Evolutionary conservation across 1,284 basidiomycete species (phyloP).

Genomic region (Filobasidium uniguttulatum): DNA sequence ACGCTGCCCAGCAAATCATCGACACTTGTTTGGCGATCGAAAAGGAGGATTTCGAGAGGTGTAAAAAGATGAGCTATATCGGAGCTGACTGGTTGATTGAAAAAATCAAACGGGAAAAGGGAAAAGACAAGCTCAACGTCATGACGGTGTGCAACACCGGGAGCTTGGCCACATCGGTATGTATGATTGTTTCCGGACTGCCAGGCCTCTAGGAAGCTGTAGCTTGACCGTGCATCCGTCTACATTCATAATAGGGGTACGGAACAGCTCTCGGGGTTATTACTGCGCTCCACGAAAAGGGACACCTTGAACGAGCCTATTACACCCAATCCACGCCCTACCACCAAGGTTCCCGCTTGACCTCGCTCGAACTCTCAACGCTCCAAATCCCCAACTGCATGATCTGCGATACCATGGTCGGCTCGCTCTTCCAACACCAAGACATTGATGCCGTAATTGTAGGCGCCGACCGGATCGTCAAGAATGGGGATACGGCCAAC

Average conservation of each 20-base stretch:
- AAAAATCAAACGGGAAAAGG: slow-evolving; percentile 39
- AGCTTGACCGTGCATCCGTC: slow-evolving; percentile 1
- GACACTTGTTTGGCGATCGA: slow-evolving; percentile 45
- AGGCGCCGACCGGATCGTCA: slow-evolving; percentile 71
- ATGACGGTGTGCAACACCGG: slow-evolving; percentile 94
- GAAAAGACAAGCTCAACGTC: slow-evolving; percentile 50
- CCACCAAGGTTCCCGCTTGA: slow-evolving; percentile 68
- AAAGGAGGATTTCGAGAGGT: slow-evolving; percentile 69
- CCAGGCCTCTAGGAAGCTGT: slow-evolving; percentile 1
- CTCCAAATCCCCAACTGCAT: slow-evolving; percentile 72
- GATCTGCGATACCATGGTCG: slow-evolving; percentile 88
- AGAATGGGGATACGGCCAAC: slow-evolving; percentile 86
- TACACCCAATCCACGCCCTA: slow-evolving; percentile 87
- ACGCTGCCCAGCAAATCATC: slow-evolving; percentile 49
- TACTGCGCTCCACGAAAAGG: slow-evolving; percentile 65
- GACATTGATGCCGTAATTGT: slow-evolving; percentile 74
- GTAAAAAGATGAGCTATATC: slow-evolving; percentile 62
- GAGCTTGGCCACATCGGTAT: slow-evolving; percentile 73
- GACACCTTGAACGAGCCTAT: slow-evolving; percentile 62
- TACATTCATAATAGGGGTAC: slow-evolving; percentile 50
- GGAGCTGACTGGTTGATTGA: slow-evolving; percentile 72
- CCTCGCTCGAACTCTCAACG: slow-evolving; percentile 69
- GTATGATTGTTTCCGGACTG: too few relatives aligned
- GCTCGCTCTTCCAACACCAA: slow-evolving; percentile 75
- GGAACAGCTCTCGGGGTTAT: slow-evolving; percentile 88